Percentiles rank a stretch among this genome's conserved stretches.
These are phyloP conservation scores for Chytridium lagenaria DNA, from an alignment of 371 early-diverging fungal species.

Conservation along the genomic window DNA sequence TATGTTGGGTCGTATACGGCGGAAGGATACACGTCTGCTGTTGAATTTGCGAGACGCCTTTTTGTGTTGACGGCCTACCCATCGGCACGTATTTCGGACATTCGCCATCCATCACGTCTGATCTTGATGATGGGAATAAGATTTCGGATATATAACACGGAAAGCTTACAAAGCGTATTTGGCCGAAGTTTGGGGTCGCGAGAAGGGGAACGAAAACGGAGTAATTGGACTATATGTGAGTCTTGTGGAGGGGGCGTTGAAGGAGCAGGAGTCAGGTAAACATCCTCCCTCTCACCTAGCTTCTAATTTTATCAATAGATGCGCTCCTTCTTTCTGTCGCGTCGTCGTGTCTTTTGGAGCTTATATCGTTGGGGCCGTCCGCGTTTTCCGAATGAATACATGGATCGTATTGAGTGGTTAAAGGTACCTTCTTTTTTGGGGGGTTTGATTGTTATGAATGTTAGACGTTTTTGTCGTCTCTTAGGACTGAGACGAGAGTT, in stretches of 20 bases:
- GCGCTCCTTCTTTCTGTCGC: conserved; percentile 68
- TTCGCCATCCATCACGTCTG: conserved; percentile 7
- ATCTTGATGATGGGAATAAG: conserved; percentile 51
- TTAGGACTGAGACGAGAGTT: conserved; percentile 68
- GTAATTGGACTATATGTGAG: conserved; percentile 58
- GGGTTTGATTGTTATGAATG: background rate
- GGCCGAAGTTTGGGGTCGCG: background rate
- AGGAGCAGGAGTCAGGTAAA: conserved; percentile 39
- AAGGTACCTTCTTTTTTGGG: conserved; percentile 43
- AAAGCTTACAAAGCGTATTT: conserved; percentile 17
- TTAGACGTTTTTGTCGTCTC: conserved; percentile 63
- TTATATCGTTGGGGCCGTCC: conserved; percentile 75
- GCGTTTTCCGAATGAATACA: conserved; percentile 64
- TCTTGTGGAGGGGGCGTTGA: conserved; percentile 63
- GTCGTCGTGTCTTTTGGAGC: conserved; percentile 71
- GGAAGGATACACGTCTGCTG: conserved; percentile 38
- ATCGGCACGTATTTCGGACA: conserved; percentile 25
- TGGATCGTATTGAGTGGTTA: conserved; percentile 65
- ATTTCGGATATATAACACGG: conserved; percentile 36
- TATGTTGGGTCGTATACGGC: conserved; percentile 45
- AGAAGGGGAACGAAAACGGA: conserved; percentile 21
- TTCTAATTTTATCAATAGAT: conserved; percentile 53
- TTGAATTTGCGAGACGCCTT: conserved; percentile 48
- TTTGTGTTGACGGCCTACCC: conserved; percentile 46
- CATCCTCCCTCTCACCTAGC: conserved; percentile 42